Evolutionary conservation across 768 basidiomycete species (phyloP).

Genomic region (Candolleomyces eurysporus): DNA sequence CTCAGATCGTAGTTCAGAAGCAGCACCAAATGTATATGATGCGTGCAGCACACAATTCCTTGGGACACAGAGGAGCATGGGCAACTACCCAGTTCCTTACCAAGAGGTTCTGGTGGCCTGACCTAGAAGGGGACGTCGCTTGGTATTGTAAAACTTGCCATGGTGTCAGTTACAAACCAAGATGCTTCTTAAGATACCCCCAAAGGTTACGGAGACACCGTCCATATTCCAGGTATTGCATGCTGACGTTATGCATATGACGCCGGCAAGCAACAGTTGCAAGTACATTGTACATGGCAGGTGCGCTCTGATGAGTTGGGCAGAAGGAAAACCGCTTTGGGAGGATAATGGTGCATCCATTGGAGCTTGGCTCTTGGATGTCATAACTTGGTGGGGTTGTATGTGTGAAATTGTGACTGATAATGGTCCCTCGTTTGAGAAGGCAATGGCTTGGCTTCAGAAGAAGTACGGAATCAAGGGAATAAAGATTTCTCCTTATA

Average conservation of each 20-base stretch:
- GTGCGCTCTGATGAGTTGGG: conserved; percentile 16
- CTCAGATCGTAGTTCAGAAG: conserved; percentile 18
- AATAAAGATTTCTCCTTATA: conserved; percentile 19
- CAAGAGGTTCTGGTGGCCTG: conserved; percentile 28
- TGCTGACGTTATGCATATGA: conserved; percentile 23
- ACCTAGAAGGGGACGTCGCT: conserved; percentile 18
- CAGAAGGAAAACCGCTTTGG: conserved; percentile 19
- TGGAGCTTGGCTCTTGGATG: conserved; percentile 24
- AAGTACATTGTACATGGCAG: conserved; percentile 23
- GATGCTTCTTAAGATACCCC: conserved; percentile 14
- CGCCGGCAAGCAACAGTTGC: conserved; percentile 13
- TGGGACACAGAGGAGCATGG: conserved; percentile 24
- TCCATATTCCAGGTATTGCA: conserved; percentile 23
- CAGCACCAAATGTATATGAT: conserved; percentile 18
- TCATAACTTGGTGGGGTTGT: conserved; percentile 37
- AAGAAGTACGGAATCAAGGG: conserved; percentile 21
- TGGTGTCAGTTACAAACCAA: conserved; percentile 20
- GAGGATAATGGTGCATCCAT: conserved; percentile 18
- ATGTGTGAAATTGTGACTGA: conserved; percentile 39
- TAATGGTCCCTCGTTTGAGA: conserved; percentile 26
- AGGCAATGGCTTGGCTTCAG: conserved; percentile 16
- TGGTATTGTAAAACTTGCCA: conserved; percentile 25
- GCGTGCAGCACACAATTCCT: conserved; percentile 16
- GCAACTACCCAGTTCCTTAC: conserved; percentile 14
- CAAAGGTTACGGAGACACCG: conserved; percentile 16